Percentiles rank a stretch among this genome's conserved stretches.
These are phyloP conservation scores for Candolleomyces eurysporus DNA, from an alignment of 768 basidiomycete species.

Conservation along the genomic window DNA sequence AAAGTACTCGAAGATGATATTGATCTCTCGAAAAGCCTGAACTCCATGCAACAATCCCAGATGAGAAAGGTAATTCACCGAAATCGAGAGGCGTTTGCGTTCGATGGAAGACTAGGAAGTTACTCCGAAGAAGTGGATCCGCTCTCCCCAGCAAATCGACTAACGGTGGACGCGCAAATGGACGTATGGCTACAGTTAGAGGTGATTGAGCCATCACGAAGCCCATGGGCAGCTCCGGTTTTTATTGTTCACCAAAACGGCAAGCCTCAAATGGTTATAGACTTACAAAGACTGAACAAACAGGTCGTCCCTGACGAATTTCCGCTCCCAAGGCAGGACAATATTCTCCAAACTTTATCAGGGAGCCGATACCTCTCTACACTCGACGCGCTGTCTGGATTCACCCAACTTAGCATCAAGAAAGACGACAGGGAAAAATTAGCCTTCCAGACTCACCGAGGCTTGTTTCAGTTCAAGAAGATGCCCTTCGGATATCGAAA, in stretches of 20 bases:
- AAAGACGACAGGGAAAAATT: conserved; percentile 27
- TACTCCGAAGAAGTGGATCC: conserved; percentile 20
- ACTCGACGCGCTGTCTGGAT: conserved; percentile 28
- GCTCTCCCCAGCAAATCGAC: conserved; percentile 12
- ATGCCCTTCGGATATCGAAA: conserved; percentile 40
- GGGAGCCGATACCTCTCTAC: conserved; percentile 31
- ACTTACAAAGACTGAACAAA: conserved; percentile 25
- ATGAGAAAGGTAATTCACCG: conserved; percentile 15
- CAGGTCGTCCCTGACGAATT: conserved; percentile 14
- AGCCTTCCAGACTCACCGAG: conserved; percentile 37
- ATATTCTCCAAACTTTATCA: conserved; percentile 25
- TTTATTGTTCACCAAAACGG: conserved; percentile 21
- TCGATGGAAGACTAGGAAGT: conserved; percentile 29
- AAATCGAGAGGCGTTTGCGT: conserved; percentile 22
- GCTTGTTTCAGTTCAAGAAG: conserved; percentile 36
- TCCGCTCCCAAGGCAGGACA: conserved; percentile 19
- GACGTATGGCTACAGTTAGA: conserved; percentile 29
- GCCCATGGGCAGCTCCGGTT: conserved; percentile 31
- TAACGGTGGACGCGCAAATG: conserved; percentile 16
- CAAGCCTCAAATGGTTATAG: conserved; percentile 33
- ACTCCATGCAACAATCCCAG: not conserved
- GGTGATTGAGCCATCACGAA: conserved; percentile 36
- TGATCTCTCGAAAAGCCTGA: not conserved
- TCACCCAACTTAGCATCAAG: conserved; percentile 31
- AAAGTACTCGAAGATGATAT: not conserved